These are phyloP conservation scores for Leucosporidium scottii DNA, from an alignment of 768 basidiomycete species.

Conservation along the genomic window DNA sequence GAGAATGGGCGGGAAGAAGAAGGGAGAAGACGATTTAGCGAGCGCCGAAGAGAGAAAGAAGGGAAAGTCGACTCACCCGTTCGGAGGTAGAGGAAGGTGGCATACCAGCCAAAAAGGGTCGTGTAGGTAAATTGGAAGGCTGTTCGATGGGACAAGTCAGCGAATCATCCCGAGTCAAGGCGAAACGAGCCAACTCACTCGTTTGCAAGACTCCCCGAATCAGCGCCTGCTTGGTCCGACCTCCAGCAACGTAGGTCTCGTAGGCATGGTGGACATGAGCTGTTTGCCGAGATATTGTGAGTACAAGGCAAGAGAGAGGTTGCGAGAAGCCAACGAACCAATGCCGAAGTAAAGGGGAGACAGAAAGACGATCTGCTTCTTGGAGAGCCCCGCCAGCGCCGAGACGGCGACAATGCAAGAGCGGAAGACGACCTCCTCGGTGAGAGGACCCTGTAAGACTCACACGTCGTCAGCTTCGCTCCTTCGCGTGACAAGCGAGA, in stretches of 20 bases:
- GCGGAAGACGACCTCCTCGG: slow-evolving; percentile 87
- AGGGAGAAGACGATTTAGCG: not conserved
- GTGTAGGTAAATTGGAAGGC: slow-evolving; percentile 87
- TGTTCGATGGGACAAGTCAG: slow-evolving; percentile 39
- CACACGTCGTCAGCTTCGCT: not conserved
- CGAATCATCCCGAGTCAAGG: not conserved
- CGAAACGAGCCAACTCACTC: slow-evolving; percentile 8
- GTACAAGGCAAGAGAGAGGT: too few relatives aligned
- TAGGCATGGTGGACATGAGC: slow-evolving; percentile 90
- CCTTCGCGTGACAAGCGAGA: not conserved
- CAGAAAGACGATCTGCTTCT: slow-evolving; percentile 60
- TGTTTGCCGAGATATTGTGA: slow-evolving; percentile 37
- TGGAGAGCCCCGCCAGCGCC: slow-evolving; percentile 57
- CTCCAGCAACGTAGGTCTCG: slow-evolving; percentile 71
- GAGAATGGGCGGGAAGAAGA: too few relatives aligned
- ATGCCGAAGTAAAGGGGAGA: slow-evolving; percentile 82
- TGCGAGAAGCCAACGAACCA: slow-evolving; percentile 50
- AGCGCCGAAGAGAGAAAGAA: not conserved
- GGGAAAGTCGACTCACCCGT: slow-evolving; percentile 49
- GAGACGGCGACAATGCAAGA: slow-evolving; percentile 72
- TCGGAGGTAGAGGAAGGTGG: slow-evolving; percentile 74
- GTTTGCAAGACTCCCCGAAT: slow-evolving; percentile 48
- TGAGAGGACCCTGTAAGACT: slow-evolving; percentile 63
- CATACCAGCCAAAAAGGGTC: slow-evolving; percentile 83
- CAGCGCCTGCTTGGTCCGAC: slow-evolving; percentile 59